These are phyloP conservation scores for Neurospora discreta DNA, from an alignment of 495 filamentous ascomycete species.

Conservation along the genomic window DNA sequence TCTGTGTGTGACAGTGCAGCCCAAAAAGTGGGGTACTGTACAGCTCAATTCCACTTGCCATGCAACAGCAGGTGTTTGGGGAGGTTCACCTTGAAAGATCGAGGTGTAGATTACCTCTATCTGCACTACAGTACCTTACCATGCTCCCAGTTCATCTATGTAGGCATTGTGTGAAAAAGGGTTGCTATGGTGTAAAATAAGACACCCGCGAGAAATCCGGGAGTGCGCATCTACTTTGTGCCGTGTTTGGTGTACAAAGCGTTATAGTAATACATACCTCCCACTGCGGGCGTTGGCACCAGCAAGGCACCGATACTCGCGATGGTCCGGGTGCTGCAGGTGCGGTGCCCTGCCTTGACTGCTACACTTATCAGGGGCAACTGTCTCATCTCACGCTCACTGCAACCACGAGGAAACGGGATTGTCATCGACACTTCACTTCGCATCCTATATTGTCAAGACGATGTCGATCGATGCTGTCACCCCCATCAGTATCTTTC, in stretches of 20 bases:
- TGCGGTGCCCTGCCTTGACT: background rate
- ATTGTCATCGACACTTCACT: background rate
- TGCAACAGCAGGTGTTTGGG: background rate
- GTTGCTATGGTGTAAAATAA: background rate
- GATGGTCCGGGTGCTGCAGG: background rate
- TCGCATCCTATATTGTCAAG: background rate
- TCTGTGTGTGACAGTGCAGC: background rate
- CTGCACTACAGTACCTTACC: background rate
- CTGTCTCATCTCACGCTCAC: background rate
- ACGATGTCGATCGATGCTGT: background rate
- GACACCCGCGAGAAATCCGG: background rate
- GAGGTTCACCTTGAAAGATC: background rate
- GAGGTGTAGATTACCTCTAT: background rate
- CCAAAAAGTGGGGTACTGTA: background rate
- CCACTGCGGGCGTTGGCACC: background rate
- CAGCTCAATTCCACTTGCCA: background rate
- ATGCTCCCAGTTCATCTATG: background rate
- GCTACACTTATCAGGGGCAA: background rate
- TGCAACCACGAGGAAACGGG: background rate
- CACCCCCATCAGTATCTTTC: background rate
- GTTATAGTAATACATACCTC: background rate
- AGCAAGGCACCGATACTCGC: background rate
- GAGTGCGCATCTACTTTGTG: background rate
- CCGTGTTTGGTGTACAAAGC: background rate
- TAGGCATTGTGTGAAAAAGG: background rate